A percentile compares a stretch with the other conserved stretches of the same genome.
These are phyloP conservation scores for Russula dissimulans DNA, from an alignment of 768 basidiomycete genomes.

Conservation along the genomic window DNA sequence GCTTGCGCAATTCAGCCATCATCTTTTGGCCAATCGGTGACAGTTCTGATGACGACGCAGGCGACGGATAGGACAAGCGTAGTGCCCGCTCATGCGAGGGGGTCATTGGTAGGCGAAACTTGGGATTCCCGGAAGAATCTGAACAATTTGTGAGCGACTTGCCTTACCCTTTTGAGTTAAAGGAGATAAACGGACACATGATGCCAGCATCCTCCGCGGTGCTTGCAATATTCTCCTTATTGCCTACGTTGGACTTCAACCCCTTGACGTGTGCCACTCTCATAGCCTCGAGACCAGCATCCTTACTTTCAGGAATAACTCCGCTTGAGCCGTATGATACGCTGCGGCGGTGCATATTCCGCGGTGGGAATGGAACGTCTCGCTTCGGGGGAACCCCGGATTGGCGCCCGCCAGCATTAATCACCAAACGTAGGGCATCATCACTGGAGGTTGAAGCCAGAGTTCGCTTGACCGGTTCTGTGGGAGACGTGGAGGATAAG, in stretches of 20 bases:
- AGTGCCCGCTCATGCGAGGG: constrained; percentile 36
- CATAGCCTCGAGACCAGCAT: neutral
- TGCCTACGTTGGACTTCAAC: neutral
- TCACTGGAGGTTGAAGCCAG: neutral
- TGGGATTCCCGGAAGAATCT: constrained; percentile 3
- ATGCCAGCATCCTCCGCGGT: neutral
- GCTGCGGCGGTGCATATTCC: constrained; percentile 9
- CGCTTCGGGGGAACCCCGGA: neutral
- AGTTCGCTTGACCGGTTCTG: neutral
- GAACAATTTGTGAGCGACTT: neutral
- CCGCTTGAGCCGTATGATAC: constrained; percentile 4
- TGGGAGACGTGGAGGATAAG: neutral
- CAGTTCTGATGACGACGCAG: constrained; percentile 63
- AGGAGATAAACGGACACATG: neutral
- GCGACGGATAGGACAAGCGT: constrained; percentile 40
- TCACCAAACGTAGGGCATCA: neutral
- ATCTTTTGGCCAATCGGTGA: constrained; percentile 59
- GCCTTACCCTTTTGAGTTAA: neutral
- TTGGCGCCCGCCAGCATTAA: neutral
- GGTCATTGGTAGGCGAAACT: constrained; percentile 29
- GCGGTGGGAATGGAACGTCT: neutral
- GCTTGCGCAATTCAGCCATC: constrained; percentile 52
- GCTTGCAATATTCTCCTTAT: constrained; percentile 14
- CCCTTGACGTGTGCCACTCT: neutral
- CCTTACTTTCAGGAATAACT: neutral